Conservation (phyloP, 768 basidiomycete species). For the Boletellus ananas region DNA sequence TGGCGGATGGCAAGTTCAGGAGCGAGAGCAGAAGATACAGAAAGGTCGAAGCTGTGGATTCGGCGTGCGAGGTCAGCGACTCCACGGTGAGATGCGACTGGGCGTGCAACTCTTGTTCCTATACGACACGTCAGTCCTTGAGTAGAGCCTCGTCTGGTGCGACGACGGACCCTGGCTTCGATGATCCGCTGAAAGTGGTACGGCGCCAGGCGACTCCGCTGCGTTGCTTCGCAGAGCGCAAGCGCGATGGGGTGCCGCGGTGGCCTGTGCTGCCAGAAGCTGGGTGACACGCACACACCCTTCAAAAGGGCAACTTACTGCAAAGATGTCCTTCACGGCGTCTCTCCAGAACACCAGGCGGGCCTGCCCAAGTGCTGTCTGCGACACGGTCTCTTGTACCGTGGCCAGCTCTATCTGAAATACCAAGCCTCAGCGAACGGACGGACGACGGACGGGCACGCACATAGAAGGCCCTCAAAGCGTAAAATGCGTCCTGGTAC, state of each 20-base stretch:
- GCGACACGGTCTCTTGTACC: slow-evolving; percentile 73
- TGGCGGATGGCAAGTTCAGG: slow-evolving; percentile 51
- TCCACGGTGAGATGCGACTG: slow-evolving; percentile 65
- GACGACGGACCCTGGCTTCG: slow-evolving; percentile 67
- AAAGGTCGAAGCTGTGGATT: slow-evolving; percentile 75
- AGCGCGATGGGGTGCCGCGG: slow-evolving; percentile 79
- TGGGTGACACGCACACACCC: slow-evolving; percentile 10
- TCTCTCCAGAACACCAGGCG: slow-evolving; percentile 88
- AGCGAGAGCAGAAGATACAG: slow-evolving; percentile 74
- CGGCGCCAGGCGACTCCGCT: slow-evolving; percentile 47
- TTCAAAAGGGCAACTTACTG: slow-evolving; percentile 41
- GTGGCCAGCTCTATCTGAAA: slow-evolving; percentile 70
- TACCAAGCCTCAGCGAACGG: slow-evolving; percentile 6
- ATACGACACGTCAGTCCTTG: slow-evolving; percentile 19
- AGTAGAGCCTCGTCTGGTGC: not conserved
- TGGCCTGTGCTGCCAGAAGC: slow-evolving; percentile 56
- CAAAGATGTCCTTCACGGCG: slow-evolving; percentile 61
- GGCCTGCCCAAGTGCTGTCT: slow-evolving; percentile 72
- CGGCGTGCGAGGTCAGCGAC: slow-evolving; percentile 67
- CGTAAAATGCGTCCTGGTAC: slow-evolving; percentile 66
- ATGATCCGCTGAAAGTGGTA: slow-evolving; percentile 83
- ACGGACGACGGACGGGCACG: slow-evolving; percentile 28
- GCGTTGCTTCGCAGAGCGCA: slow-evolving; percentile 58
- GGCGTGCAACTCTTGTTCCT: slow-evolving; percentile 66
- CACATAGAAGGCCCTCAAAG: slow-evolving; percentile 81